Evolutionary conservation across 108 stramenopile genomes (phyloP), one percentile per base, ranked within the genome.

Genomic region (Conticribra weissflogii): DNA sequence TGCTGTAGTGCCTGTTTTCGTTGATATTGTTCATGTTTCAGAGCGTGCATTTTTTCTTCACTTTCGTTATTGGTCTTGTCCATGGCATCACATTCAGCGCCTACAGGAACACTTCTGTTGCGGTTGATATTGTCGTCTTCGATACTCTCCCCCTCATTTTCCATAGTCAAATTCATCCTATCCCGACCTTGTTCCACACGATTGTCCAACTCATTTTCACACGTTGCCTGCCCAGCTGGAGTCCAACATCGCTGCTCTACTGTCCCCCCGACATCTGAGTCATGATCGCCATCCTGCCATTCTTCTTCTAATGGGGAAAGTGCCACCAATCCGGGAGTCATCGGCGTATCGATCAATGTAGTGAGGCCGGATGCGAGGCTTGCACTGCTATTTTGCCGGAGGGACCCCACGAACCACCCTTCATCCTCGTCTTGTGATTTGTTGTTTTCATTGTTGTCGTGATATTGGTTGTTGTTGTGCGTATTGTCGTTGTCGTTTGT

Each of bases 1-100:
- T 86, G 73, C 52, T 91, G 80, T 25, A 79, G 78, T 3, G 79
- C 79, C 66, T 74, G 80, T 49, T 83, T 78, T 49, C 74, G 44
- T 19, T 71, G 63, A 1, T 78, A 55, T 45, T 78, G 82, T 24
- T 51, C 41, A 33, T 33, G 22, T 52, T 58, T 34, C 12, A 54
- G 8, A 24, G 21, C 67, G 49, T 8, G 44, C 18, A 51, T 52
- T 17, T 49, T 34, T 33, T 52, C 31, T 30, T 25, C 18, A 2
- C 21, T 54, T 28, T 32, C 59, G 46, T 54, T 49, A 9, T 57
- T 27, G 14, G 54, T 46, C 17, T 75, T 63, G 44, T 71, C 55
- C 25, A n/a, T 57, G 18, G 58, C 59, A 5, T 74, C 77, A 36
- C 62, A 48, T 17, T 27, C 27, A 15, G 66, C 59, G 9, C 54